Percentiles rank a stretch among this genome's conserved stretches.
These are phyloP conservation scores for Obelidium mucronatum DNA, from an alignment of 192 early-diverging fungal species.

Conservation along the genomic window DNA sequence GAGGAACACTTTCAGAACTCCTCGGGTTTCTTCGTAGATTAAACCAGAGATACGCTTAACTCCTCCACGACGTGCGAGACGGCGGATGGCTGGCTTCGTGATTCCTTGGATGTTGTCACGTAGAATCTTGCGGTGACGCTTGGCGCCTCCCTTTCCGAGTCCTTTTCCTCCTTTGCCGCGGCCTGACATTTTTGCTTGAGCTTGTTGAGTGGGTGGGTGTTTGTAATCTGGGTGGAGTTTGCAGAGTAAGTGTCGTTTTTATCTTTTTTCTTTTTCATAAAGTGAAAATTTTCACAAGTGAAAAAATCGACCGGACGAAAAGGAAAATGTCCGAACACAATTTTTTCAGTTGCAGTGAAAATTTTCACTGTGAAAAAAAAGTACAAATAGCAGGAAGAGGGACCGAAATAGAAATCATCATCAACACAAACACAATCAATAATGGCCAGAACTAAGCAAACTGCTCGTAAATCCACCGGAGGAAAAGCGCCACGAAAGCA, in stretches of 20 bases:
- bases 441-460: constrained; percentile 92
- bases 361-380: too few relatives aligned
- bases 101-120: too few relatives aligned
- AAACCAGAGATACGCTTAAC: constrained; percentile 99
- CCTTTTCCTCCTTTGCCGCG: constrained; percentile 39
- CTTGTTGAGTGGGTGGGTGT: too few relatives aligned
- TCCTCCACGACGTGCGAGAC: too few relatives aligned
- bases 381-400: background rate
- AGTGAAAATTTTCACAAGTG: background rate
- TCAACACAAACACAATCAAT: constrained; percentile 52
- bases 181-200: too few relatives aligned
- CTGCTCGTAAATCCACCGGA: constrained; percentile 98
- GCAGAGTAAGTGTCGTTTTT: background rate
- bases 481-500: constrained; percentile 98
- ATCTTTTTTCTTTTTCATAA: too few relatives aligned
- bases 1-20: constrained; percentile 97
- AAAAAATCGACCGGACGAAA: background rate
- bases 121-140: too few relatives aligned
- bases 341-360: background rate
- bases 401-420: background rate
- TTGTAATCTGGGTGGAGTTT: background rate
- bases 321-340: background rate
- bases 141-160: too few relatives aligned
- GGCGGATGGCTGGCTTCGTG: too few relatives aligned
- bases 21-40: constrained; percentile 99